Conservation (phyloP, 305 asterid genomes). For the Withania somnifera region DNA sequence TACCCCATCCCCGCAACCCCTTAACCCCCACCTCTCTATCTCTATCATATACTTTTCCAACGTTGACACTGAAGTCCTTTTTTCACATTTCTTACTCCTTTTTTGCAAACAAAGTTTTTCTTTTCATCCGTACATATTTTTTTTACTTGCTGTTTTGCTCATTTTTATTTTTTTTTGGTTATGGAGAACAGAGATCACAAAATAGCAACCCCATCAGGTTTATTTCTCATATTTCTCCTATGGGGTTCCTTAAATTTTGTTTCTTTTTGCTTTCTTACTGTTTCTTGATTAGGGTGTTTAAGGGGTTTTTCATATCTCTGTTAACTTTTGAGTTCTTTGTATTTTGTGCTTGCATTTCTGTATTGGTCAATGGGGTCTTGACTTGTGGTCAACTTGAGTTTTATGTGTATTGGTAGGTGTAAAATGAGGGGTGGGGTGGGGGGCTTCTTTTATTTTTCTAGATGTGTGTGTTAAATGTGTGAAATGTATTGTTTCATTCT, state of each 20-base stretch:
- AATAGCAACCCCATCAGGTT: constrained; percentile 30
- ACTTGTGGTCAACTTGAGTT: background rate
- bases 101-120: background rate
- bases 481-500: too few relatives aligned
- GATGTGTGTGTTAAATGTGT: too few relatives aligned
- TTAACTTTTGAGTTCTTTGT: background rate
- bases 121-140: background rate
- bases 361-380: background rate
- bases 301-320: background rate
- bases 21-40: too few relatives aligned
- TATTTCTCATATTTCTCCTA: constrained; percentile 4
- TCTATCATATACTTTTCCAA: too few relatives aligned
- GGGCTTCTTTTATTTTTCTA: too few relatives aligned
- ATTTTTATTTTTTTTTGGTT: background rate
- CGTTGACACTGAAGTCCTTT: constrained; percentile 5
- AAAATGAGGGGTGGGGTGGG: too few relatives aligned
- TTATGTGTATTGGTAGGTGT: background rate
- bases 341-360: background rate
- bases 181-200: constrained; percentile 45
- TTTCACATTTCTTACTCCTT: background rate
- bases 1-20: too few relatives aligned
- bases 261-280: background rate
- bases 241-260: background rate
- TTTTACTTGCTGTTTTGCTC: background rate
- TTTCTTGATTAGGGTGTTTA: background rate